Conservation (phyloP, 2,329 filamentous ascomycete species). For the Cadophora sp. region DNA sequence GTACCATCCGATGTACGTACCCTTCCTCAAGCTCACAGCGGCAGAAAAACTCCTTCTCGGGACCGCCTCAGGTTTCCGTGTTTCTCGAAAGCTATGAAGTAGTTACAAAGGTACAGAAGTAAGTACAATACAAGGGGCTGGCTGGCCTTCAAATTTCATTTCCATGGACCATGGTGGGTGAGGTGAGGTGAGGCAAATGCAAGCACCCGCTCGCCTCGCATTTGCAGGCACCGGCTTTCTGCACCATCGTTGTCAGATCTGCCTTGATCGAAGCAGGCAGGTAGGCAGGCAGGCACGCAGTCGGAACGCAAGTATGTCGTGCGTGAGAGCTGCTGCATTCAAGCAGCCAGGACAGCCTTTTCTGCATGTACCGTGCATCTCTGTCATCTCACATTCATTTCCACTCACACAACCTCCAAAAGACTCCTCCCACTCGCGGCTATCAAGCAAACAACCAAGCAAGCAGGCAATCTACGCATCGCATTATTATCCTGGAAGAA, state of each 20-base stretch:
- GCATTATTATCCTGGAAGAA: neutral
- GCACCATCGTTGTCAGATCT: slow-evolving; percentile 42
- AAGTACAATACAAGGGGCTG: slow-evolving; percentile 24
- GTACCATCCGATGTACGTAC: slow-evolving; percentile 25
- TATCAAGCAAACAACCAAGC: slow-evolving; percentile 16
- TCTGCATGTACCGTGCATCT: slow-evolving; percentile 33
- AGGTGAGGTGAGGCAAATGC: slow-evolving; percentile 33
- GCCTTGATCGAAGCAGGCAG: slow-evolving; percentile 31
- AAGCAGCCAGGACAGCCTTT: slow-evolving; percentile 28
- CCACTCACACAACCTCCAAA: slow-evolving; percentile 23
- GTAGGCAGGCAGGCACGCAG: slow-evolving; percentile 14
- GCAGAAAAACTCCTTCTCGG: slow-evolving; percentile 19
- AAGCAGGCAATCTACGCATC: slow-evolving; percentile 9
- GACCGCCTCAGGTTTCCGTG: slow-evolving; percentile 14
- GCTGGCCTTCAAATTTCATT: slow-evolving; percentile 18
- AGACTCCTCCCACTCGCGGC: slow-evolving; percentile 1
- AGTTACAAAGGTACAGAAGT: neutral
- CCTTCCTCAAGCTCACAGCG: slow-evolving; percentile 21
- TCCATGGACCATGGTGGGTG: slow-evolving; percentile 18
- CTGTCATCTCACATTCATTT: slow-evolving; percentile 21
- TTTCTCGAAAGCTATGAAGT: neutral
- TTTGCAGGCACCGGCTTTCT: slow-evolving; percentile 38
- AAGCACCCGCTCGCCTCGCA: slow-evolving; percentile 38
- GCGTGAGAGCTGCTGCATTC: slow-evolving; percentile 36
- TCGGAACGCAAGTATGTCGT: slow-evolving; percentile 39